phyloP scores from a whole-genome alignment of 1,284 basidiomycete genomes.

The Pascua sp. region DNA sequence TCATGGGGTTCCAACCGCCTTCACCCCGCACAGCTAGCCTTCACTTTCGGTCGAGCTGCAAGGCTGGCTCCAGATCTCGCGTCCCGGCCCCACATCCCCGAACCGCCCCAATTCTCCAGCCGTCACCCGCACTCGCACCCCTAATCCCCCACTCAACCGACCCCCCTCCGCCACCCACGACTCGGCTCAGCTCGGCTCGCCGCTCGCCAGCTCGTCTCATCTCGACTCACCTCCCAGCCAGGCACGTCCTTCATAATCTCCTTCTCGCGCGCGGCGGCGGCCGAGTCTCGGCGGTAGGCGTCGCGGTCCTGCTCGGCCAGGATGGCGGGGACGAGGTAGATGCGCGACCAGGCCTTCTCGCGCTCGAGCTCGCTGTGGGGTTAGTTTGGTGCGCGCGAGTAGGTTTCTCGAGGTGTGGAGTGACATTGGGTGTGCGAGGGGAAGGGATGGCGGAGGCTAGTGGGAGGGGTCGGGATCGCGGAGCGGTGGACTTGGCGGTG shows the following conservation, averaged over 20 bases:
- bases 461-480: not conserved
- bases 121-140: no score
- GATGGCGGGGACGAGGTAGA: slow-evolving; percentile 87
- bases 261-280: slow-evolving; percentile 74
- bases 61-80: no score
- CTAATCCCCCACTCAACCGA: no score
- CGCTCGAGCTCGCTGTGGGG: slow-evolving; percentile 82
- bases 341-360: slow-evolving; percentile 93
- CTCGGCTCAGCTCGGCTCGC: not conserved
- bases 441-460: not conserved
- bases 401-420: no score
- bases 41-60: no score
- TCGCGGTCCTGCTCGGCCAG: slow-evolving; percentile 93
- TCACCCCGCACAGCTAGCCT: no score
- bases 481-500: no score
- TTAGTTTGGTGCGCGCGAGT: not conserved
- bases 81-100: no score
- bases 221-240: slow-evolving; percentile 83
- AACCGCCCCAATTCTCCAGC: no score
- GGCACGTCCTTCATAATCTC: slow-evolving; percentile 94
- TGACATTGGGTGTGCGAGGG: no score
- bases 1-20: no score
- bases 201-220: not conserved
- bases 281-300: slow-evolving; percentile 74
- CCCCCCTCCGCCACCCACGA: no score